These are phyloP conservation scores for Amoeboaphelidium protococcarum DNA, from an alignment of 371 early-diverging fungal species.

Conservation along the genomic window DNA sequence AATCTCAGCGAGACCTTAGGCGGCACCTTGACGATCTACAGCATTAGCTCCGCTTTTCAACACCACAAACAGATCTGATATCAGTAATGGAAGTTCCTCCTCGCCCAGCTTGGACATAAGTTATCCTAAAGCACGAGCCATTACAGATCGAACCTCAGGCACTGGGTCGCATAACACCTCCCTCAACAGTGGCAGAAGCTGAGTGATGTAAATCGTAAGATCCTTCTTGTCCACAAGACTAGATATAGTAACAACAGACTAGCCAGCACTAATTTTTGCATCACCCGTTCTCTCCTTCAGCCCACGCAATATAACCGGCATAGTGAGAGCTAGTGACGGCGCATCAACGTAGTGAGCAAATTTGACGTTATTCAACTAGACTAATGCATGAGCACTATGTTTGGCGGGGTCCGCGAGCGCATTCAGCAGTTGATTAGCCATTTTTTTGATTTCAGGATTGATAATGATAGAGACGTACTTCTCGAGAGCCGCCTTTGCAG, in stretches of 20 bases:
- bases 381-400: slow-evolving; percentile 51
- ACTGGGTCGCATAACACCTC: slow-evolving; percentile 79
- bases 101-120: slow-evolving; percentile 77
- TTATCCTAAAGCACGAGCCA: slow-evolving; percentile 75
- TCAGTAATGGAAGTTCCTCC: slow-evolving; percentile 64
- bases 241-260: slow-evolving; percentile 91
- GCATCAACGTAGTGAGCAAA: slow-evolving; percentile 95
- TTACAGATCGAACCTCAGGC: slow-evolving; percentile 76
- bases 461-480: slow-evolving; percentile 78
- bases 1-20: slow-evolving; percentile 85
- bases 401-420: slow-evolving; percentile 69
- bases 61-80: slow-evolving; percentile 48
- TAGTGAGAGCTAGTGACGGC: slow-evolving; percentile 75
- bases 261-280: slow-evolving; percentile 73
- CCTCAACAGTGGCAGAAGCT: slow-evolving; percentile 58
- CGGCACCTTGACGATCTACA: slow-evolving; percentile 86
- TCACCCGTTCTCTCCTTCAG: slow-evolving; percentile 64
- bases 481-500: slow-evolving; percentile 60
- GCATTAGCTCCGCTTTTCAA: slow-evolving; percentile 63
- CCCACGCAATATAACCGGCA: slow-evolving; percentile 81
- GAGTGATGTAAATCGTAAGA: slow-evolving; percentile 51
- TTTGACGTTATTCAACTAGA: slow-evolving; percentile 60
- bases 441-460: slow-evolving; percentile 79
- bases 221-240: slow-evolving; percentile 70
- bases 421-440: slow-evolving; percentile 58